A percentile compares a stretch with the other conserved stretches of the same genome.
Evolutionary conservation across 2,329 filamentous ascomycete genomes (phyloP).

Genomic region (Teratosphaeria nubilosa): DNA sequence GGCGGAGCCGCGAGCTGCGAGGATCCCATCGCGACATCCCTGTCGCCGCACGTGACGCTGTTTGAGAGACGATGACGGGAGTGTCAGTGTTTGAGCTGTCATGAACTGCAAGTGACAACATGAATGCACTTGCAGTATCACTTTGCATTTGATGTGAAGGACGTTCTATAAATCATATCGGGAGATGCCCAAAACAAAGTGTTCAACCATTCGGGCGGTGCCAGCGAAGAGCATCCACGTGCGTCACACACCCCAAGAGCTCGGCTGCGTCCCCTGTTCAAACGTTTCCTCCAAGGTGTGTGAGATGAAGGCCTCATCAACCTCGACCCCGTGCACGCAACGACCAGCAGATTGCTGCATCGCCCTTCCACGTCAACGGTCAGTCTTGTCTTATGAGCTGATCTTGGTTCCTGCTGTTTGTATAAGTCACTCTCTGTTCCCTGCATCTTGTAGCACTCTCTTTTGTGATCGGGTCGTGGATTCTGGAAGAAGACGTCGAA

Average conservation of each 20-base stretch:
- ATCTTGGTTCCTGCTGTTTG: not conserved
- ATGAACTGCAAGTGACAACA: not conserved
- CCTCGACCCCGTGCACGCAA: not conserved
- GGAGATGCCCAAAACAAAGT: not conserved
- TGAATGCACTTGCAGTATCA: not conserved
- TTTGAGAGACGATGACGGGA: not conserved
- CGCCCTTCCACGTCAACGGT: not conserved
- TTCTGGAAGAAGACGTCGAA: not conserved
- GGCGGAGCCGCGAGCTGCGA: not conserved
- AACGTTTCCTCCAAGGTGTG: not conserved
- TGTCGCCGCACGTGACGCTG: not conserved
- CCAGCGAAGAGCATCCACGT: not conserved
- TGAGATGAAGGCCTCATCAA: not conserved
- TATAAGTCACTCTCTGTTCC: not conserved
- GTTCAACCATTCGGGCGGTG: not conserved
- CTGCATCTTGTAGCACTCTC: not conserved
- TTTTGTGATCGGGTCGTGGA: not conserved
- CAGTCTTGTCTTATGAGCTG: not conserved
- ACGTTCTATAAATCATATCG: not conserved
- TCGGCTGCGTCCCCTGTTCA: not conserved
- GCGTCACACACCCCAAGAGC: not conserved
- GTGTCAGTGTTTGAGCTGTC: not conserved
- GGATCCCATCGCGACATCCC: not conserved
- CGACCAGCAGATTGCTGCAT: not conserved
- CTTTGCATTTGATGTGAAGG: not conserved